Evolutionary conservation across 202 grass and related monocot genomes (phyloP), one percentile per base, ranked within the genome.

Genomic region (Panicum virgatum): DNA sequence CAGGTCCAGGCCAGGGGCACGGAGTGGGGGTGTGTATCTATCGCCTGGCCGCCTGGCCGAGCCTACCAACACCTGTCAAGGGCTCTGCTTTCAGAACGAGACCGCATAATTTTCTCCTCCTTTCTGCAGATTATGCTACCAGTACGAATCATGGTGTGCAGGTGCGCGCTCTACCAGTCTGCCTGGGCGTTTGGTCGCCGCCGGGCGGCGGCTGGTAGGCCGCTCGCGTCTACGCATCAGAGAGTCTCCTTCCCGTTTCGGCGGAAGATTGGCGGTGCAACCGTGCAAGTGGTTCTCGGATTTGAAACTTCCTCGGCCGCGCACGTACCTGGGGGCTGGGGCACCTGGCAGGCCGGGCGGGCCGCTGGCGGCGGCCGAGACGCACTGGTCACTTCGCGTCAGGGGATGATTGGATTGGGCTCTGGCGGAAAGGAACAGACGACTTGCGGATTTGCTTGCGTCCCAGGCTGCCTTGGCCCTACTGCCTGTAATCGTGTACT

Each of bases 11-110:
- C n/a, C n/a, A n/a, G n/a, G n/a, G n/a, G n/a, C n/a, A 45, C 13
- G 40, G 39, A 69, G 40, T 14, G 13, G 43, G 51, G n/a, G 38
- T 34, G n/a, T n/a, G 30, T 48, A n/a, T 74, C 68, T 3, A 38
- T 50, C 39, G 38, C 38, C 40, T 54, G n/a, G n/a, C n/a, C n/a
- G n/a, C n/a, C n/a, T n/a, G 78, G 11, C 27, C 79, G 69, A 52
- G 69, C 69, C 56, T 82, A 30, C 29, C 63, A 9, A 69, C 85
- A 76, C 64, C 79, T 87, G 79, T 72, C 73, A 39, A n/a, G 79
- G 5, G 5, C 79, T 19, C 9, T 26, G 25, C 32, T 69, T 81
- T 42, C 20, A 20, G 12, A 60, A 62, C 19, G 32, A 64, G 36
- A 7, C 48, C 20, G 46, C 62, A 29, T 38, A 26, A 15, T 86